Conservation (phyloP, 108 stramenopile species). For the Chaetoceros muelleri region DNA sequence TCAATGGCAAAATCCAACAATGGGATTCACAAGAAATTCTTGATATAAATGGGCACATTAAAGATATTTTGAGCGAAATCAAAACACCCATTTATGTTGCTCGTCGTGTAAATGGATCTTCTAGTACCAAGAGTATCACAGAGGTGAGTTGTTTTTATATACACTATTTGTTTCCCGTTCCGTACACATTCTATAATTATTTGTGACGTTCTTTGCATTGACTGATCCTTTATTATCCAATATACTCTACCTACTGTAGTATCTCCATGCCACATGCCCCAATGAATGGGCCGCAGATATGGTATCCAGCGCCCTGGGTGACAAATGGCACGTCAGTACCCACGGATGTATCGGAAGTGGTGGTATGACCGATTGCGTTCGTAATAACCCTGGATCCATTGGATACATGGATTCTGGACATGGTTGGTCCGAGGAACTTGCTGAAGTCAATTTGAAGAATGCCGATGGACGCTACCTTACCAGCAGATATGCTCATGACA, state of each 20-base stretch:
- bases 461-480: constrained; percentile 42
- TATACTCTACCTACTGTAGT: constrained; percentile 8
- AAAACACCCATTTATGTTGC: constrained; percentile 45
- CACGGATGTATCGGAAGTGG: constrained; percentile 55
- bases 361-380: constrained; percentile 54
- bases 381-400: constrained; percentile 45
- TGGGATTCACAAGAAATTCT: constrained; percentile 58
- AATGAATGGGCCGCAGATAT: constrained; percentile 49
- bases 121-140: constrained; percentile 55
- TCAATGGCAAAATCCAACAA: constrained; percentile 50
- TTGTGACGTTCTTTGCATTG: neutral
- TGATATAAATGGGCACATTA: constrained; percentile 6
- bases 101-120: constrained; percentile 57
- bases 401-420: constrained; percentile 83
- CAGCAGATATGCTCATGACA: constrained; percentile 30
- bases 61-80: constrained; percentile 10
- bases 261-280: constrained; percentile 36
- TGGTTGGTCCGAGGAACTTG: constrained; percentile 48
- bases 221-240: neutral
- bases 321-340: constrained; percentile 44
- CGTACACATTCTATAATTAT: neutral
- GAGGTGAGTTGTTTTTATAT: constrained; percentile 7
- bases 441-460: constrained; percentile 63
- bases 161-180: neutral
- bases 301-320: constrained; percentile 21